Percentiles rank a stretch among this genome's conserved stretches.
Evolutionary conservation across 2,329 filamentous ascomycete genomes (phyloP).

Genomic region (Fusarium pseudonygamai): DNA sequence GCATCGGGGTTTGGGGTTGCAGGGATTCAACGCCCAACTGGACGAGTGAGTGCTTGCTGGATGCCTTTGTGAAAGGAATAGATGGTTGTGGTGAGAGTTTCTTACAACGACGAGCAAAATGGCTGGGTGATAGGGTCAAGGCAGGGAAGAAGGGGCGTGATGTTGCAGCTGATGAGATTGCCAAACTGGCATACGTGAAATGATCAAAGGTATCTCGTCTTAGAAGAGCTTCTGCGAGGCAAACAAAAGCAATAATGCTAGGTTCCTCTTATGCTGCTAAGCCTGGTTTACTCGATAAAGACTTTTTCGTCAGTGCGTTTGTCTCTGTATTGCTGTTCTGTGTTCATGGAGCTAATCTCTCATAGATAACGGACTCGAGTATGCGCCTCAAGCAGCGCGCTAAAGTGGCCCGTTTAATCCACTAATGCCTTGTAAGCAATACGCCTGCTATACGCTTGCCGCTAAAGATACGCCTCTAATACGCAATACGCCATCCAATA

Average conservation of each 20-base stretch:
- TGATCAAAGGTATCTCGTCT: not conserved
- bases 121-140: not conserved
- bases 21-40: conserved; percentile 47
- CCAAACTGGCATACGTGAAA: not conserved
- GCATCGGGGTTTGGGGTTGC: conserved; percentile 54
- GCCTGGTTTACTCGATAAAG: rapidly evolving
- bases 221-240: not conserved
- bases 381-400: not conserved
- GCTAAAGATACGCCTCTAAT: not conserved
- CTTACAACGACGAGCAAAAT: not conserved
- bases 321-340: not conserved
- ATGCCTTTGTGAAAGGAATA: conserved; percentile 36
- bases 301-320: rapidly evolving
- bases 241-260: rapidly evolving
- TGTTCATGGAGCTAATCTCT: too few relatives aligned
- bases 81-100: not conserved
- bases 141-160: not conserved
- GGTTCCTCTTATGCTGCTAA: not conserved
- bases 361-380: not conserved
- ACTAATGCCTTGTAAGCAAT: not conserved
- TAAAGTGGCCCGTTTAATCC: not conserved
- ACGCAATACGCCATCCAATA: not conserved
- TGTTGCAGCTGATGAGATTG: not conserved
- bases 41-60: conserved; percentile 39
- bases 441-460: not conserved